Evolutionary conservation across 306 rosid species (phyloP).

Genomic region (Vigna angularis): DNA sequence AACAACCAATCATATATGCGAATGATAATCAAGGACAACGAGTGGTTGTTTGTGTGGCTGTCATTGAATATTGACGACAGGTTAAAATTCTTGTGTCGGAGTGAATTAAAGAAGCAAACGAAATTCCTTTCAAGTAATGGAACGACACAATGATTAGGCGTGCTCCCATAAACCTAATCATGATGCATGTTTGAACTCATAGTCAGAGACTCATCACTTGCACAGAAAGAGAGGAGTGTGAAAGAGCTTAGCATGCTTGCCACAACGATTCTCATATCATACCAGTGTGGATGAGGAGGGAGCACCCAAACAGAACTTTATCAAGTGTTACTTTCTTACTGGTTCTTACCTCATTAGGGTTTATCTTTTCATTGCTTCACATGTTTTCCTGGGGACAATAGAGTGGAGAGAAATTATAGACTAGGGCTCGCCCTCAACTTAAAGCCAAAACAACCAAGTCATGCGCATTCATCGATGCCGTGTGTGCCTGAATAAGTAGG

Average conservation of each 20-base stretch:
- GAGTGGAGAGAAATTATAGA: slow-evolving; percentile 8
- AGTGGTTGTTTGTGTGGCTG: slow-evolving; percentile 14
- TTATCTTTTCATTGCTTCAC: slow-evolving; percentile 15
- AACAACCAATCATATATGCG: neutral
- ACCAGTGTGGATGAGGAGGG: neutral
- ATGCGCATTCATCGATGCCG: slow-evolving; percentile 10
- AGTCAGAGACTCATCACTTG: neutral
- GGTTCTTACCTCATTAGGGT: slow-evolving; percentile 8
- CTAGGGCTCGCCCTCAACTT: neutral
- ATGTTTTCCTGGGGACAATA: neutral
- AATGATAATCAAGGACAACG: neutral
- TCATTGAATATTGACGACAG: neutral
- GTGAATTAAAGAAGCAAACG: slow-evolving; percentile 3
- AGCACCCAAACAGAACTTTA: neutral
- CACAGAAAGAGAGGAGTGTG: slow-evolving; percentile 30
- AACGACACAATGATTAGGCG: slow-evolving; percentile 28
- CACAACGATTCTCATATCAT: neutral
- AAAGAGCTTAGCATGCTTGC: slow-evolving; percentile 14
- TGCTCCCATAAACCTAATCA: slow-evolving; percentile 19
- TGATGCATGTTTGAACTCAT: slow-evolving; percentile 25
- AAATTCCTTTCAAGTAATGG: slow-evolving; percentile 8
- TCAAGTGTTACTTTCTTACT: neutral
- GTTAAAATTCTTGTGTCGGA: neutral
- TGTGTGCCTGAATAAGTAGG: slow-evolving; percentile 4
- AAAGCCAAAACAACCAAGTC: neutral